Base-by-base conservation (phyloP, 306 rosid species). In the Trifolium dubium region DNA sequence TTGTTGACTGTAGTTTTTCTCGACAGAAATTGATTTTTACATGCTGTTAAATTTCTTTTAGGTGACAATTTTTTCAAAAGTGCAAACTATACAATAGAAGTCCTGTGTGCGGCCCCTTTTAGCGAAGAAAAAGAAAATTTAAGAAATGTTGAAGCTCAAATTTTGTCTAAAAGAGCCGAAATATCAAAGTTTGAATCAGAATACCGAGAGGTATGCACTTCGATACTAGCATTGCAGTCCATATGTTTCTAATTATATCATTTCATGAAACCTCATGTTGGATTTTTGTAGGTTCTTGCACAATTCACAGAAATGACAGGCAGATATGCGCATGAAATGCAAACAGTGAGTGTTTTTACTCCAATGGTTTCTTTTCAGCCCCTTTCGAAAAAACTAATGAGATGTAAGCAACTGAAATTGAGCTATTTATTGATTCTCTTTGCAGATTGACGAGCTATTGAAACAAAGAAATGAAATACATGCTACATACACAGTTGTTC, bases 21-120 rank as follows among this genome's bases (percentile, higher is more conserved):
- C 55, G 49, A 5, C 50, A 51, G 35, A 54, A 63, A 44, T 69
- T 77, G 75, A 79, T 56, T 71, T 30, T 71, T 63, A 31, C 64
- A 44, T 68, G 28, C 34, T 74, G 50, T 53, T 44, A 55, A 72
- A 77, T 63, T 30, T 75, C 71, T 70, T 87, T 58, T 77, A 95
- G 99, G 99, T 55, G 99, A 95, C 93, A 95, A 95, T 77, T 95
- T 95, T 81, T 95, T 95, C 63, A 95, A 85, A 86, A 92, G 98
- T 81, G 99, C 90, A 69, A 92, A 82, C 86, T 95, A 95, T 88
- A 89, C 93, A 2, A 87, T 95, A 65, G 99, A 95, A 83, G 92
- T 87, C 53, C 80, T 95, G 13, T 86, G 91, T 86, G 96, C 97
- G 30, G 89, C 88, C 31, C 84, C 89, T 30, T 92, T 90, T 76